These are phyloP conservation scores for Saccharomycopsis fibuligera DNA, from an alignment of 805 yeast genomes.

Conservation along the genomic window DNA sequence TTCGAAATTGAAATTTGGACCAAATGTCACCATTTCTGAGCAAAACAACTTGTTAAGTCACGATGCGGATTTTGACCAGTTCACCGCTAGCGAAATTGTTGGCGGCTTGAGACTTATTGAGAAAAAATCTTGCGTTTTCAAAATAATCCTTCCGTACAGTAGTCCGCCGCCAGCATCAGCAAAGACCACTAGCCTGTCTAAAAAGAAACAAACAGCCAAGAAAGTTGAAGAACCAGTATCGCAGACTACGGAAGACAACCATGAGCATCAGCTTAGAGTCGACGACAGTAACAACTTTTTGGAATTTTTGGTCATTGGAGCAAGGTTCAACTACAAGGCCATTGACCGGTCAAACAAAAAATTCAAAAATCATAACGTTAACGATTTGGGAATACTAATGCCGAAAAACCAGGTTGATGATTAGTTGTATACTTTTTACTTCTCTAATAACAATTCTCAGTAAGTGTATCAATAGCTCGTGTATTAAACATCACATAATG, in stretches of 20 bases:
- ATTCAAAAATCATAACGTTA: slow-evolving; percentile 75
- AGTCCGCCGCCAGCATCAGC: neutral
- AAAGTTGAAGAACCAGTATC: too few relatives aligned
- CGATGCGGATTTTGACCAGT: neutral
- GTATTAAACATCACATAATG: too few relatives aligned
- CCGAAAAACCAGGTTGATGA: too few relatives aligned
- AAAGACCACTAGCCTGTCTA: too few relatives aligned
- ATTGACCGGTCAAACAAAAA: slow-evolving; percentile 79
- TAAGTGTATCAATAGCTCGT: too few relatives aligned
- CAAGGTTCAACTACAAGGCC: slow-evolving; percentile 67
- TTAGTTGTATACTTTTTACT: too few relatives aligned
- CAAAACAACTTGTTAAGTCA: slow-evolving; percentile 7
- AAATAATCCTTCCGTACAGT: slow-evolving; percentile 36
- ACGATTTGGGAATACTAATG: slow-evolving; percentile 35
- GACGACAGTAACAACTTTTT: slow-evolving; percentile 33
- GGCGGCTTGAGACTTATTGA: slow-evolving; percentile 66
- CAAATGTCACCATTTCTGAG: neutral
- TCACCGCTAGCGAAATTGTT: slow-evolving; percentile 27
- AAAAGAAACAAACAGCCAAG: too few relatives aligned
- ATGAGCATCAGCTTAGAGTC: slow-evolving; percentile 23
- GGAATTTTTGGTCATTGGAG: slow-evolving; percentile 68
- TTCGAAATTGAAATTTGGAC: slow-evolving; percentile 8
- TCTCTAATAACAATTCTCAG: too few relatives aligned
- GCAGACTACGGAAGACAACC: slow-evolving; percentile 6
- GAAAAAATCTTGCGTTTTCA: slow-evolving; percentile 62